These are phyloP conservation scores for Dichomitus squalens DNA, from an alignment of 1,284 basidiomycete species.

Conservation along the genomic window DNA sequence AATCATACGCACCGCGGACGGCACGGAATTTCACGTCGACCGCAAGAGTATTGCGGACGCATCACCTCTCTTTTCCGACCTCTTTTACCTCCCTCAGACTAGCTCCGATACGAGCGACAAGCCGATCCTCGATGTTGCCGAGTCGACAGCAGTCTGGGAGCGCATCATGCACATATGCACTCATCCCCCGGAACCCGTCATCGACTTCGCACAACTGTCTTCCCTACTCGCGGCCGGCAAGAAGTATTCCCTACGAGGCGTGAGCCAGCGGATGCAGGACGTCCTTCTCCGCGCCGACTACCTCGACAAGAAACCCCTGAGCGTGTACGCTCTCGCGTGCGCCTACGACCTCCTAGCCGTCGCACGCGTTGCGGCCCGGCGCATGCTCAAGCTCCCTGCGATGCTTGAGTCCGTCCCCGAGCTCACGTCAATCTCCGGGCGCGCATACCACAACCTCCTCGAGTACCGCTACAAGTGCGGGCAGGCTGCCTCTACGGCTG, in stretches of 20 bases:
- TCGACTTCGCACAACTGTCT: constrained; percentile 20
- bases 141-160: constrained; percentile 2
- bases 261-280: constrained; percentile 9
- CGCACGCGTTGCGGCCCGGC: constrained; percentile 6
- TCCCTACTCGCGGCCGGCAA: constrained; percentile 31
- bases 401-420: background rate
- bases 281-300: constrained; percentile 12
- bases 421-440: background rate
- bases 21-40: constrained; percentile 14
- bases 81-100: constrained; percentile 3
- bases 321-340: constrained; percentile 7
- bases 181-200: constrained; percentile 5
- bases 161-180: constrained; percentile 3
- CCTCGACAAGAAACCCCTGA: background rate
- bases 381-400: background rate
- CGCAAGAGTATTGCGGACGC: constrained; percentile 9
- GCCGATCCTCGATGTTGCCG: background rate
- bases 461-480: constrained; percentile 6
- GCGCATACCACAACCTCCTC: constrained; percentile 5
- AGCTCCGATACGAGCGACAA: background rate
- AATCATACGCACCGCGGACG: constrained; percentile 32
- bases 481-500: background rate
- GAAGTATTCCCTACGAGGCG: constrained; percentile 38
- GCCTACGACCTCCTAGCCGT: constrained; percentile 3
- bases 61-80: constrained; percentile 28